phyloP scores from a whole-genome alignment of 2,329 filamentous ascomycete genomes.

The Pseudogymnoascus sp. region DNA sequence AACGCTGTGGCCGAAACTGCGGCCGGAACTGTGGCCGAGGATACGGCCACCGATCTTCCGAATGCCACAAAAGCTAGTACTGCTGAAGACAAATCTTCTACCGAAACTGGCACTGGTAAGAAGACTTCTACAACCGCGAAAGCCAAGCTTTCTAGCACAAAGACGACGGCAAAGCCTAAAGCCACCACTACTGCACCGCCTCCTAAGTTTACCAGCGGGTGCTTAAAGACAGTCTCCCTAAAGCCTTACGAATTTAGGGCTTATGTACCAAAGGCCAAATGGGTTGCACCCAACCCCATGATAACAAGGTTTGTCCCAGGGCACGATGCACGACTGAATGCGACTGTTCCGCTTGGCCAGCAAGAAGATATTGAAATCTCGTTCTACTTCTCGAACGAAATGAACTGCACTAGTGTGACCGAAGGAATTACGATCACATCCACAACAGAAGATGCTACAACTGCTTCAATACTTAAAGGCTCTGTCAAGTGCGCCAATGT shows the following conservation, averaged over 20 bases:
- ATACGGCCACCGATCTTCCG: background rate
- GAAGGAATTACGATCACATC: slow-evolving; percentile 43
- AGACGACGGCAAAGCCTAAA: background rate
- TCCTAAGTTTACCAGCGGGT: slow-evolving; percentile 22
- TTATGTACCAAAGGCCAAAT: slow-evolving; percentile 44
- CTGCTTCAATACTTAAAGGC: slow-evolving; percentile 33
- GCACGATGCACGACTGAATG: slow-evolving; percentile 45
- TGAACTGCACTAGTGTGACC: slow-evolving; percentile 48
- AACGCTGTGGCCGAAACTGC: background rate
- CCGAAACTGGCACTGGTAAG: slow-evolving; percentile 1
- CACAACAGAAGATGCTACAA: slow-evolving; percentile 37
- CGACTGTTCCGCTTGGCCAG: slow-evolving; percentile 26
- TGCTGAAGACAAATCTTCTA: background rate
- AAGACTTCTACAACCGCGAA: background rate
- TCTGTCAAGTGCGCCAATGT: slow-evolving; percentile 34
- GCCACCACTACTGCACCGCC: background rate
- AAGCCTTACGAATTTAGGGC: slow-evolving; percentile 46
- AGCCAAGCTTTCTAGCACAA: background rate
- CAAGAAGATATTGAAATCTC: slow-evolving; percentile 32
- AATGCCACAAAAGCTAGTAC: background rate
- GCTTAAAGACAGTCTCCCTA: slow-evolving; percentile 41
- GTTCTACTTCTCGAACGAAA: slow-evolving; percentile 49
- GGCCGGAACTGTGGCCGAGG: background rate
- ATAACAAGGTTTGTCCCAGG: slow-evolving; percentile 48
- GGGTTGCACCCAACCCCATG: slow-evolving; percentile 42